Conservation (phyloP, 495 filamentous ascomycete species). For the Aspergillus cavernicola region DNA sequence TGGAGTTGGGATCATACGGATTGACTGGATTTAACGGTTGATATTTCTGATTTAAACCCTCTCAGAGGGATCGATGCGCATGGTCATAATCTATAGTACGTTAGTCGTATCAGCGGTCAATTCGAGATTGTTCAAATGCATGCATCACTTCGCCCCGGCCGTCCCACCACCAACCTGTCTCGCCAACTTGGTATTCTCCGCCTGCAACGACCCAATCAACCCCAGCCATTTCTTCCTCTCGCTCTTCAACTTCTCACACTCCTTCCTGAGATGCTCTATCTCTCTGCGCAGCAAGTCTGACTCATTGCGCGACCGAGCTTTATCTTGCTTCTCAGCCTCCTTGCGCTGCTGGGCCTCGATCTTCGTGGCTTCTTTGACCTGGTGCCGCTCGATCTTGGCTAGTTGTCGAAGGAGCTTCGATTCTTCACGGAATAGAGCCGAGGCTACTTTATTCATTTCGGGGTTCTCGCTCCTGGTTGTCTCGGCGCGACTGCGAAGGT, state of each 20-base stretch:
- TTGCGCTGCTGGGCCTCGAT: conserved; percentile 46
- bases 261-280: conserved; percentile 48
- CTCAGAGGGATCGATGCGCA: no score
- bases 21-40: no score
- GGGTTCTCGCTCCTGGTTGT: background rate
- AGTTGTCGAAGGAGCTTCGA: conserved; percentile 26
- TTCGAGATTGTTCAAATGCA: background rate
- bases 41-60: no score
- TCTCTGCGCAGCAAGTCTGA: conserved; percentile 54
- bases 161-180: background rate
- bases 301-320: conserved; percentile 39
- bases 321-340: conserved; percentile 59
- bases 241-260: conserved; percentile 52
- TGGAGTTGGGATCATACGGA: no score
- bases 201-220: conserved; percentile 61
- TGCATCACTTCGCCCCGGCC: background rate
- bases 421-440: conserved; percentile 31
- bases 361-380: conserved; percentile 41
- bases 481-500: conserved; percentile 13
- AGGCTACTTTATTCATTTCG: conserved; percentile 26
- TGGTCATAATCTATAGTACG: conserved; percentile 3
- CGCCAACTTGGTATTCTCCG: conserved; percentile 53
- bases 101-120: background rate
- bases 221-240: conserved; percentile 61
- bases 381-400: conserved; percentile 17